Base-by-base conservation (phyloP, 2,329 filamentous ascomycete species). In the Aspergillus hiratsukae region DNA sequence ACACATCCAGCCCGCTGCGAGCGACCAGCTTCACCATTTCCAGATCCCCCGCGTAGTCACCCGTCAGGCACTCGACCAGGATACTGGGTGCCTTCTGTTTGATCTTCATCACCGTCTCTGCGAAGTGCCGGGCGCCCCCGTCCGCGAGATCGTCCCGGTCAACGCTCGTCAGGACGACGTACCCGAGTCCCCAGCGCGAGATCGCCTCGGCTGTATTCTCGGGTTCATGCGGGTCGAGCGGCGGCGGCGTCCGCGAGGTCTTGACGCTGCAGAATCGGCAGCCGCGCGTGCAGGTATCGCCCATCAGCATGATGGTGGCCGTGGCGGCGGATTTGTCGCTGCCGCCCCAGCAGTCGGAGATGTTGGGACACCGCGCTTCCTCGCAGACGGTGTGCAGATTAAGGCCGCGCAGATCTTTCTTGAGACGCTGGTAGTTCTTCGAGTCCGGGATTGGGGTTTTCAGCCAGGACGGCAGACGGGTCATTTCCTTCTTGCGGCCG, bases 241-340 rank as follows among this genome's bases (percentile, higher is more conserved):
- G 90, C 11, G 91, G 87, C 0, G 86, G 86, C 1, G 80, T 77
- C 46, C 89, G 86, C 57, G 80, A 87, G 3, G 94, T 99, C 82
- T 97, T 97, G 52, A 99, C 94, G 63, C 88, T 91, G 82, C 94
- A 99, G 80, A 99, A 99, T 53, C 94, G 86, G 76, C 94, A 99
- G 19, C 93, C 94, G 58, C 94, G 84, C 19, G 94, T 99, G 76
- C 94, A 99, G 8, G 93, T 97, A 74, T 99, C 94, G 62, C 94
- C 94, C 92, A 97, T 97, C 49, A 99, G 80, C 94, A 99, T 99
- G 75, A 99, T 97, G 10, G 94, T 99, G 2, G 94, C 94, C 31
- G 94, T 99, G 4, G 94, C 94, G 27, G 91, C 88, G 63, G 86
- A 87, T 79, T 96, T 96, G 73, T 88, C 85, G 70, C 82, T 86